Evolutionary conservation across 371 early-diverging fungal genomes (phyloP), one percentile per base, ranked within the genome.

Genomic region (Fennellomyces sp.): DNA sequence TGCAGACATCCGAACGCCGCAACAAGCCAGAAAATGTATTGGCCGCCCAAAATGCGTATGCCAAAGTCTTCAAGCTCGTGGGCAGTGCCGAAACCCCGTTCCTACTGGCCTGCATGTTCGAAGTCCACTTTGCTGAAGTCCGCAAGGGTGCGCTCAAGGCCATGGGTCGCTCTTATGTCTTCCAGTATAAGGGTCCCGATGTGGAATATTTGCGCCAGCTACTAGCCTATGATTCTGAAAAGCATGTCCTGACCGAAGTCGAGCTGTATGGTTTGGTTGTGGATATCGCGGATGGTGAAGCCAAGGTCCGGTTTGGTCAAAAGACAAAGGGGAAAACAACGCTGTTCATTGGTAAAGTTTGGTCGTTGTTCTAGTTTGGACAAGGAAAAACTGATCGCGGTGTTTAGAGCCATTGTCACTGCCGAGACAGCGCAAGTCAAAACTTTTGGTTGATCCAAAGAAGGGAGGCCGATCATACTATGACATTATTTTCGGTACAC

Each of bases 61-160:
- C 85, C 2, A 68, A 75, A 19, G 86, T 94, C 41, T 94, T 94
- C 75, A 81, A 86, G 26, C 67, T 81, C 27, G 64, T 94, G 3
- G 81, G 75, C 6, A 75, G 84, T 28, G 65, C 68, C 0, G 50
- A 60, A 0, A 88, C 90, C 2, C 81, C 94, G 0, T 90, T 88
- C 39, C 69, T 94, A 29, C 72, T 92, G 70, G 91, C 91, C 0
- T 93, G 94, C 60, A 63, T 94, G 45, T 62, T 89, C 31, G 91
- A 94, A 63, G 69, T 80, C 47, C 84, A 87, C 52, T 93, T 96
- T 70, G 70, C 80, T 0, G 82, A 81, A 28, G 80, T 96, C 25
- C 87, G 96, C 8, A 81, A 87, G 45, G 86, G 84, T 5, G 94
- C 91, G 1, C 63, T 93, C 25, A 83, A 86, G 65, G 88, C 90